Evolutionary conservation across 179 eudicot species (phyloP), one percentile per base, ranked within the genome.

Genomic region (Actinidia arguta): DNA sequence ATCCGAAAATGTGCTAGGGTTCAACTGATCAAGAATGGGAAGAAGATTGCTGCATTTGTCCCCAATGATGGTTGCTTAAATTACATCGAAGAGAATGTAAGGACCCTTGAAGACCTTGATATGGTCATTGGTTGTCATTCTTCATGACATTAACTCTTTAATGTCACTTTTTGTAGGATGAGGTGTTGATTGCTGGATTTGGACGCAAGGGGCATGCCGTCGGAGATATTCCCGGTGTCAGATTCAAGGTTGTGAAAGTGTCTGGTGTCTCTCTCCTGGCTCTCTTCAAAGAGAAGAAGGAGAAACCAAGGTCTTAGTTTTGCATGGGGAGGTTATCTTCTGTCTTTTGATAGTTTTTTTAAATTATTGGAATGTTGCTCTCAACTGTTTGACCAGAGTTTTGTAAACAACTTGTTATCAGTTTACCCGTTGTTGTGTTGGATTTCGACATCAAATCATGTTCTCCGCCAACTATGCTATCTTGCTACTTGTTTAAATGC

Each of bases 41-140:
- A 90, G 87, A 90, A 90, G 86, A 90, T 88, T 61, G 93, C 93
- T 80, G 93, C 93, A 31, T 90, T 90, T 63, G 93, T 90, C 68
- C 93, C 91, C 62, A 90, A 90, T 64, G 93, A 90, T 84, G 93
- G 91, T 87, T 90, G 83, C 83, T 81, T 81, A 51, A 81, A 81
- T 73, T 81, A 73, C 63, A 81, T 81, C 18, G 83, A 81, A 42
- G 83, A 81, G 25, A 81, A 81, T 51, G 80, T 81, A 61, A 61
- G 83, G 61, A 39, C 18, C 61, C 66, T 24, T 71, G 20, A n/a
- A 52, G 36, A 50, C 18, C 14, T 42, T 66, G 36, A 78, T 13
- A 44, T 51, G 5, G 12, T 72, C 58, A 71, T n/a, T 31, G 20
- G 4, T n/a, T 10, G 63, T 22, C 55, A 18, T 25, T 22, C 13